phyloP scores from a whole-genome alignment of 371 early-diverging fungal genomes.

The Vairimorpha ceranae region DNA sequence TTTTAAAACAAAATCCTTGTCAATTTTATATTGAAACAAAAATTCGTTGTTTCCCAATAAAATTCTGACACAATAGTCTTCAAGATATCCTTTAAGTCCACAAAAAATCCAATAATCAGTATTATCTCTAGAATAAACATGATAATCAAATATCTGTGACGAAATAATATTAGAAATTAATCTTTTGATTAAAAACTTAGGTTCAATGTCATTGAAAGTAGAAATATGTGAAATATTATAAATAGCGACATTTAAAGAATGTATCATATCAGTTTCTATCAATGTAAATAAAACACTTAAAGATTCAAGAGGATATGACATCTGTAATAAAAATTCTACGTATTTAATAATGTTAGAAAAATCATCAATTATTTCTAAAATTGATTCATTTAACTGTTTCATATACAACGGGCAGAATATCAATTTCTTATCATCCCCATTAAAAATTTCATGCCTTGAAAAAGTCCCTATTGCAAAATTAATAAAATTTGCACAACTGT shows the following conservation, averaged over 20 bases:
- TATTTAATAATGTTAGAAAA: slow-evolving; percentile 36
- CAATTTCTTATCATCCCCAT: slow-evolving; percentile 37
- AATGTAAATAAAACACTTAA: slow-evolving; percentile 48
- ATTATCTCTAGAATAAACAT: slow-evolving; percentile 36
- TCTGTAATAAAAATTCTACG: slow-evolving; percentile 34
- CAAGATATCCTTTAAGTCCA: slow-evolving; percentile 58
- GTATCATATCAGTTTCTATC: slow-evolving; percentile 23
- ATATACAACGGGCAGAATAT: slow-evolving; percentile 24
- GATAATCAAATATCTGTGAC: slow-evolving; percentile 42
- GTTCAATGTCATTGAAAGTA: slow-evolving; percentile 55
- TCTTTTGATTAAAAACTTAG: slow-evolving; percentile 38
- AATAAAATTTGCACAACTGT: slow-evolving; percentile 32
- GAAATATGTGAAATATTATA: slow-evolving; percentile 39
- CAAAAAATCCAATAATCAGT: slow-evolving; percentile 54
- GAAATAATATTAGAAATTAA: slow-evolving; percentile 30
- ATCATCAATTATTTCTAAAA: slow-evolving; percentile 34
- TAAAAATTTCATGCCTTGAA: slow-evolving; percentile 23
- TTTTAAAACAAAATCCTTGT: slow-evolving; percentile 54
- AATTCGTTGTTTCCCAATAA: slow-evolving; percentile 62
- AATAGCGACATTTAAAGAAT: slow-evolving; percentile 41
- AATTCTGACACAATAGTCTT: slow-evolving; percentile 43
- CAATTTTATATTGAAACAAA: slow-evolving; percentile 50
- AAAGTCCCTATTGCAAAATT: slow-evolving; percentile 58
- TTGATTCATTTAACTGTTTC: slow-evolving; percentile 3
- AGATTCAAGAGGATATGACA: slow-evolving; percentile 6